Conservation (phyloP, 2,329 filamentous ascomycete genomes). For the Trichothecium sympodiale region DNA sequence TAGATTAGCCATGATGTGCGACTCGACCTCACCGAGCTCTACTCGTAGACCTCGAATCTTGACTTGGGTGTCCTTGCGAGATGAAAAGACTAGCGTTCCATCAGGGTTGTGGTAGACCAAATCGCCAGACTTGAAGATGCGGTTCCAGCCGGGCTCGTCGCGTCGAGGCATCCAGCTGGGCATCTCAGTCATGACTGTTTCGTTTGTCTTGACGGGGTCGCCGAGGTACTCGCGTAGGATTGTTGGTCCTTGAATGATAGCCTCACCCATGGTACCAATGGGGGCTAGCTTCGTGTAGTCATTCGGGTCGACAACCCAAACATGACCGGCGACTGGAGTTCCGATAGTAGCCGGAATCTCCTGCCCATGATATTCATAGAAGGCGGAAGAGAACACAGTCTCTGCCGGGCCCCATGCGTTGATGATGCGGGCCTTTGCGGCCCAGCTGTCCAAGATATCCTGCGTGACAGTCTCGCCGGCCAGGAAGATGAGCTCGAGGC, state of each 20-base stretch:
- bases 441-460: slow-evolving; percentile 2
- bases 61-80: slow-evolving; percentile 3
- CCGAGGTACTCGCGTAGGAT: slow-evolving; percentile 39
- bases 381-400: not conserved
- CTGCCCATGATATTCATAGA: not conserved
- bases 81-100: not conserved
- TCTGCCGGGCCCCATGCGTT: slow-evolving; percentile 1
- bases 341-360: slow-evolving; percentile 3
- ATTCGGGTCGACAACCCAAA: slow-evolving; percentile 6
- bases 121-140: slow-evolving; percentile 2
- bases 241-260: slow-evolving; percentile 16
- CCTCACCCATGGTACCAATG: slow-evolving; percentile 7
- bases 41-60: slow-evolving; percentile 3
- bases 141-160: slow-evolving; percentile 1
- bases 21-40: slow-evolving; percentile 1
- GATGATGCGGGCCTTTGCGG: slow-evolving; percentile 1
- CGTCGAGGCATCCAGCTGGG: not conserved
- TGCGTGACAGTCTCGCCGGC: slow-evolving; percentile 5
- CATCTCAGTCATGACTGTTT: slow-evolving; percentile 3
- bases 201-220: slow-evolving; percentile 15
- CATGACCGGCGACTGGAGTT: slow-evolving; percentile 4
- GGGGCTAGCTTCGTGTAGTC: slow-evolving; percentile 4
- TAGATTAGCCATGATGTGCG: not conserved
- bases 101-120: slow-evolving; percentile 1
- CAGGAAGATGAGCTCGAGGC: slow-evolving; percentile 3